phyloP scores from a whole-genome alignment of 805 yeast species.

The Starmerella gropengiesseri region DNA sequence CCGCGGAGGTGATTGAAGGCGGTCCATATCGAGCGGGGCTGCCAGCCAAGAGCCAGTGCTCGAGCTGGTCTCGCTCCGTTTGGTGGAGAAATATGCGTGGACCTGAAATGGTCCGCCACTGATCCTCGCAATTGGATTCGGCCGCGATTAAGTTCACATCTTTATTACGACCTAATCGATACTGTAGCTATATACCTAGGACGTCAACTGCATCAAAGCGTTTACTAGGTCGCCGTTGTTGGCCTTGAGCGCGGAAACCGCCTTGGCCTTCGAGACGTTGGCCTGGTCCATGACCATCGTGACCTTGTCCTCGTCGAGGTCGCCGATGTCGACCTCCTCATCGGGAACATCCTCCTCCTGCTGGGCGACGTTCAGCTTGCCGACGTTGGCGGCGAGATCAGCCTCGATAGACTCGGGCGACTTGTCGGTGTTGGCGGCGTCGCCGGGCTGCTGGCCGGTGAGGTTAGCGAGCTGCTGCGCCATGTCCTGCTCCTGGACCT shows the following conservation, averaged over 20 bases:
- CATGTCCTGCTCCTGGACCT: slow-evolving; percentile 69
- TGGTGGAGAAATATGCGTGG: no score
- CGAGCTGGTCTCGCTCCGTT: no score
- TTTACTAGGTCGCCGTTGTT: slow-evolving; percentile 92
- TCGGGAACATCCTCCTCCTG: slow-evolving; percentile 46
- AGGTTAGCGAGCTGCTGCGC: slow-evolving; percentile 59
- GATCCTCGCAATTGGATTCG: background rate
- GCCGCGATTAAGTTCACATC: background rate
- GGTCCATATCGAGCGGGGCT: no score
- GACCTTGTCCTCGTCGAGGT: slow-evolving; percentile 71
- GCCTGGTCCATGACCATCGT: slow-evolving; percentile 86
- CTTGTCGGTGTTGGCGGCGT: slow-evolving; percentile 35
- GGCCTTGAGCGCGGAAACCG: slow-evolving; percentile 77
- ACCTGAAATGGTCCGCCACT: no score
- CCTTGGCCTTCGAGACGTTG: slow-evolving; percentile 77
- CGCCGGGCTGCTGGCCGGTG: slow-evolving; percentile 32
- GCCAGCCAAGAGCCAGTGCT: no score
- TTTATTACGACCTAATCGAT: background rate
- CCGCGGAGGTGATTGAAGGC: no score
- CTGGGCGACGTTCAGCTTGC: slow-evolving; percentile 27
- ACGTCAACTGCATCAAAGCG: slow-evolving; percentile 62
- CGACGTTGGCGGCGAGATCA: slow-evolving; percentile 29
- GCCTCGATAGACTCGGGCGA: slow-evolving; percentile 26
- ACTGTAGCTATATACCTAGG: slow-evolving; percentile 20
- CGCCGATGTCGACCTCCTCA: slow-evolving; percentile 73